Percentiles rank a stretch among this genome's conserved stretches.
Evolutionary conservation across 371 early-diverging fungal species (phyloP).

Genomic region (Basidiobolus meristosporus): DNA sequence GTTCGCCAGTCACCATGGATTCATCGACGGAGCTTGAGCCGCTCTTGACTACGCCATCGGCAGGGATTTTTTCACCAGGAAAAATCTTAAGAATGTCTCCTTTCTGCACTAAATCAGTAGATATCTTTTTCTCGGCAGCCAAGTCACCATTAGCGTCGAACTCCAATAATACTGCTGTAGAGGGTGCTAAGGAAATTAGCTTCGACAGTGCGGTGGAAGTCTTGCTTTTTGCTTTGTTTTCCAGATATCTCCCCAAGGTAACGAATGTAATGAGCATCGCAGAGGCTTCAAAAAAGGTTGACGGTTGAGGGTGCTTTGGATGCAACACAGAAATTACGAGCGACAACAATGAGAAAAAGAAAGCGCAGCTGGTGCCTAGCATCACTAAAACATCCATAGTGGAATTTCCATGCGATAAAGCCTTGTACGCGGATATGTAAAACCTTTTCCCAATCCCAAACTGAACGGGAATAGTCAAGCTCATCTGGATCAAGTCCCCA

Average conservation of each 20-base stretch:
- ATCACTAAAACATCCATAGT: conserved; percentile 94
- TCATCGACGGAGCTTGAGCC: conserved; percentile 88
- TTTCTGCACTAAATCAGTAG: conserved; percentile 67
- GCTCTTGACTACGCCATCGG: conserved; percentile 74
- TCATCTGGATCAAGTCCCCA: conserved; percentile 21
- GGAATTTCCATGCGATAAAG: conserved; percentile 55
- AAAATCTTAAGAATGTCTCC: conserved; percentile 71
- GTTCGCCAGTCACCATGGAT: conserved; percentile 96
- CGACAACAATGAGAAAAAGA: conserved; percentile 40
- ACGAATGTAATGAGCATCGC: conserved; percentile 83
- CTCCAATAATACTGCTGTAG: conserved; percentile 40
- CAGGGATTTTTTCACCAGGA: conserved; percentile 86
- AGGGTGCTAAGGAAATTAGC: conserved; percentile 69
- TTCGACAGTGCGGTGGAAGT: conserved; percentile 78
- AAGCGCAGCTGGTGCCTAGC: conserved; percentile 75
- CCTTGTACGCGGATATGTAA: conserved; percentile 54
- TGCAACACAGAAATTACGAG: conserved; percentile 11
- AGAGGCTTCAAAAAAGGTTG: conserved; percentile 85
- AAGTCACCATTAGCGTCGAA: conserved; percentile 4
- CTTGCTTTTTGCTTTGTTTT: conserved; percentile 85
- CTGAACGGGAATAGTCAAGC: conserved; percentile 73
- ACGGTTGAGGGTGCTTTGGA: conserved; percentile 23
- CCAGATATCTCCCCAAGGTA: conserved; percentile 72
- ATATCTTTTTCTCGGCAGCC: conserved; percentile 45
- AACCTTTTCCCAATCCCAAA: conserved; percentile 72